A percentile compares a stretch with the other conserved stretches of the same genome.
Evolutionary conservation across 2,329 filamentous ascomycete species (phyloP).

Genomic region (Cordyceps pruinosa): DNA sequence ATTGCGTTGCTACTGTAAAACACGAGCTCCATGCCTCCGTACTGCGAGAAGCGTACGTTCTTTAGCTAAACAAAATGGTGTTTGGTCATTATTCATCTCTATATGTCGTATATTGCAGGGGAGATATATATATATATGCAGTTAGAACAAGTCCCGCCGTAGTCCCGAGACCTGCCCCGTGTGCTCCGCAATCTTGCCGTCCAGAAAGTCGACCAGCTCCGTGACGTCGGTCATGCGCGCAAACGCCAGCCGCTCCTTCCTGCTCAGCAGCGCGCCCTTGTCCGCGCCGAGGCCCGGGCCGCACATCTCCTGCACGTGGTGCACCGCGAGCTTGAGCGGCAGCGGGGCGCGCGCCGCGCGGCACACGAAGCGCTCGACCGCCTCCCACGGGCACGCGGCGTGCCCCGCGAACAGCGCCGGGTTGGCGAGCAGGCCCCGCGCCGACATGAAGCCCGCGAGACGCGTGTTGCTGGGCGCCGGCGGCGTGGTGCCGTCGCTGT

Average conservation of each 20-base stretch:
- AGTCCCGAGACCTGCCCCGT: constrained; percentile 25
- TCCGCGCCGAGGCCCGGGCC: constrained; percentile 48
- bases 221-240: constrained; percentile 45
- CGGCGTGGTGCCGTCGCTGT: constrained; percentile 4
- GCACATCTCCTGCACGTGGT: constrained; percentile 63
- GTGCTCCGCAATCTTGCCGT: constrained; percentile 38
- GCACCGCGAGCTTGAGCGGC: constrained; percentile 55
- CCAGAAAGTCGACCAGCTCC: constrained; percentile 55
- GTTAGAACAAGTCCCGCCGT: constrained; percentile 18
- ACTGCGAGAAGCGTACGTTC: neutral
- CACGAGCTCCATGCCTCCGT: too few relatives aligned
- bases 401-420: constrained; percentile 57
- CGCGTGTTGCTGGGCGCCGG: constrained; percentile 36
- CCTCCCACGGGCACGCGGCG: constrained; percentile 53
- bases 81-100: constrained; percentile 1
- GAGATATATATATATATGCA: neutral
- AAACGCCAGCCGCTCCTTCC: constrained; percentile 46
- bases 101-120: too few relatives aligned
- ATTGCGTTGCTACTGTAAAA: constrained; percentile 26
- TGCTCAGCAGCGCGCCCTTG: constrained; percentile 47
- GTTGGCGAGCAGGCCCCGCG: constrained; percentile 60
- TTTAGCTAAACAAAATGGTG: neutral
- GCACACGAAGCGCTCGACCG: constrained; percentile 56
- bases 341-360: constrained; percentile 51
- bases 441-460: constrained; percentile 61